These are phyloP conservation scores for Macrocybe gigantea DNA, from an alignment of 768 basidiomycete species.

Conservation along the genomic window DNA sequence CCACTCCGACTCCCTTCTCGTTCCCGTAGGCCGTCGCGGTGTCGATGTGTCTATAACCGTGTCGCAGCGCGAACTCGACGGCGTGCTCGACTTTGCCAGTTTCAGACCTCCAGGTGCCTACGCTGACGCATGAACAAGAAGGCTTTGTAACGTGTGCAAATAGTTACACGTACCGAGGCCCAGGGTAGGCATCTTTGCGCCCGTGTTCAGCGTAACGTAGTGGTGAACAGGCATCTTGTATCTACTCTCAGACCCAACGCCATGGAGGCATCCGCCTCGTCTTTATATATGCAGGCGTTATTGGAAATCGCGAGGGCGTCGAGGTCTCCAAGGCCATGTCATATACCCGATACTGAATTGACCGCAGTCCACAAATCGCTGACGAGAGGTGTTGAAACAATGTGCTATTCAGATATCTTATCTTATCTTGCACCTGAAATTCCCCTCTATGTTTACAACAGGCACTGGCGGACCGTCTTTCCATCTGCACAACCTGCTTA, in stretches of 20 bases:
- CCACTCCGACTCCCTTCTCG: slow-evolving; percentile 77
- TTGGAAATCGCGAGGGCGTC: no score
- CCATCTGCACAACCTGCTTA: slow-evolving; percentile 3
- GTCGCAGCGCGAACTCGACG: slow-evolving; percentile 66
- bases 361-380: no score
- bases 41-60: slow-evolving; percentile 72
- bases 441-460: no score
- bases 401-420: no score
- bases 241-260: neutral
- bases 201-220: slow-evolving; percentile 66
- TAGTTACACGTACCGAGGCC: slow-evolving; percentile 47
- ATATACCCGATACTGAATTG: no score
- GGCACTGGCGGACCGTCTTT: no score
- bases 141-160: neutral
- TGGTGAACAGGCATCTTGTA: slow-evolving; percentile 41
- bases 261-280: no score
- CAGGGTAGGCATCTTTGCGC: slow-evolving; percentile 69
- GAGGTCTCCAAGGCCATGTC: no score
- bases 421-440: no score
- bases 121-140: neutral
- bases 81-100: slow-evolving; percentile 70
- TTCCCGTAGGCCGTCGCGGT: slow-evolving; percentile 69
- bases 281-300: no score
- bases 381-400: no score
- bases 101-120: slow-evolving; percentile 73